Evolutionary conservation across 257 asterid species (phyloP).

Genomic region (Lavandula angustifolia): DNA sequence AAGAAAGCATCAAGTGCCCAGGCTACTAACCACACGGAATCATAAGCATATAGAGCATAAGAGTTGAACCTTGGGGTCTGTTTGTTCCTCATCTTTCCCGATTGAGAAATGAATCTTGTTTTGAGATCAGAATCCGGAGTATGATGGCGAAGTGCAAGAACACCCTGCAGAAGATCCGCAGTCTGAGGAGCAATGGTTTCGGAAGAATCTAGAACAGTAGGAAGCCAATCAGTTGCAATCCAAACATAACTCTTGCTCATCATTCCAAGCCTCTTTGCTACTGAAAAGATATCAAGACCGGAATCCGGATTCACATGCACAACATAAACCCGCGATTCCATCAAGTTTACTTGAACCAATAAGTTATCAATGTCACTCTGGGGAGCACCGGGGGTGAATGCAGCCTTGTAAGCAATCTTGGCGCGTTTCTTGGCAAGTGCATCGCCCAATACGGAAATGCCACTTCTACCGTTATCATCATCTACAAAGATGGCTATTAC

Average conservation of each 20-base stretch:
- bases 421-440: constrained; percentile 61
- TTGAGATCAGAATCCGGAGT: constrained; percentile 57
- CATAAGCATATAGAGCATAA: constrained; percentile 70
- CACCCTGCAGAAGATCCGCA: constrained; percentile 62
- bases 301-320: constrained; percentile 78
- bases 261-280: constrained; percentile 65
- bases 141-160: constrained; percentile 61
- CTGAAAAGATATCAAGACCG: constrained; percentile 51
- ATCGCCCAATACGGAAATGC: constrained; percentile 61
- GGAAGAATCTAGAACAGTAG: constrained; percentile 51
- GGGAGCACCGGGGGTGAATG: constrained; percentile 54
- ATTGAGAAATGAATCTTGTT: constrained; percentile 42
- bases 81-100: constrained; percentile 42
- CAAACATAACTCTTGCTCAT: constrained; percentile 59
- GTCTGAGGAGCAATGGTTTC: constrained; percentile 45
- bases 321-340: constrained; percentile 67
- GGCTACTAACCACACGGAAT: constrained; percentile 68
- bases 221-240: constrained; percentile 84
- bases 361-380: constrained; percentile 44
- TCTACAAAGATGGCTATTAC: constrained; percentile 65
- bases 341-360: constrained; percentile 48
- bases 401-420: constrained; percentile 66
- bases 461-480: constrained; percentile 72
- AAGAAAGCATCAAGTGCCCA: constrained; percentile 61
- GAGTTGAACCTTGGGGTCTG: constrained; percentile 46